These are phyloP conservation scores for Fusarium chuoi DNA, from an alignment of 2,329 filamentous ascomycete species.

Conservation along the genomic window DNA sequence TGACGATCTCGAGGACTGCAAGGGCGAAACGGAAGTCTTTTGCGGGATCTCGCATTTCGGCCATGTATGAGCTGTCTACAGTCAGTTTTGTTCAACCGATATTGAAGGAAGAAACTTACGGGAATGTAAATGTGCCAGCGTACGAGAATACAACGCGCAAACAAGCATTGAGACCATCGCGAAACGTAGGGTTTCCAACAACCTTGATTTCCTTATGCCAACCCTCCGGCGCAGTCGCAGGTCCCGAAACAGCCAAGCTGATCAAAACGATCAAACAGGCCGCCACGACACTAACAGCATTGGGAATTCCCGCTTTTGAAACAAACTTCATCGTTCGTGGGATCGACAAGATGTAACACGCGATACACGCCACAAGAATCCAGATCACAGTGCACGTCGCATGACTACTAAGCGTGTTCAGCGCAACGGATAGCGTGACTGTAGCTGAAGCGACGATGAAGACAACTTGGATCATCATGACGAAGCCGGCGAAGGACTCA, in stretches of 20 bases:
- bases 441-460: slow-evolving; percentile 37
- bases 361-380: slow-evolving; percentile 29
- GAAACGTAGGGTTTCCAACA: slow-evolving; percentile 36
- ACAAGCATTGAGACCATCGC: slow-evolving; percentile 38
- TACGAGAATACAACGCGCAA: slow-evolving; percentile 41
- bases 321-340: slow-evolving; percentile 42
- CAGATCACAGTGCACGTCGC: slow-evolving; percentile 37
- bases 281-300: slow-evolving; percentile 33
- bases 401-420: slow-evolving; percentile 37
- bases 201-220: slow-evolving; percentile 37
- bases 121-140: slow-evolving; percentile 42
- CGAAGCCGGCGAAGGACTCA: slow-evolving; percentile 29
- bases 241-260: slow-evolving; percentile 33
- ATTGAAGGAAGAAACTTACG: not conserved
- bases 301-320: slow-evolving; percentile 36
- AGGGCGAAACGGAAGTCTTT: slow-evolving; percentile 40
- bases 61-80: slow-evolving; percentile 27
- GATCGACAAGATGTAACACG: slow-evolving; percentile 30
- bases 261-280: slow-evolving; percentile 36
- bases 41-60: slow-evolving; percentile 38
- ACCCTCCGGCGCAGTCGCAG: slow-evolving; percentile 20
- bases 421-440: slow-evolving; percentile 32
- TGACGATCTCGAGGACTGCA: slow-evolving; percentile 37
- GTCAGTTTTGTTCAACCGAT: rapidly evolving
- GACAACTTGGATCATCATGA: slow-evolving; percentile 39